Evolutionary conservation across 75 land plant species (phyloP).

Genomic region (Selaginella tamariscina): DNA sequence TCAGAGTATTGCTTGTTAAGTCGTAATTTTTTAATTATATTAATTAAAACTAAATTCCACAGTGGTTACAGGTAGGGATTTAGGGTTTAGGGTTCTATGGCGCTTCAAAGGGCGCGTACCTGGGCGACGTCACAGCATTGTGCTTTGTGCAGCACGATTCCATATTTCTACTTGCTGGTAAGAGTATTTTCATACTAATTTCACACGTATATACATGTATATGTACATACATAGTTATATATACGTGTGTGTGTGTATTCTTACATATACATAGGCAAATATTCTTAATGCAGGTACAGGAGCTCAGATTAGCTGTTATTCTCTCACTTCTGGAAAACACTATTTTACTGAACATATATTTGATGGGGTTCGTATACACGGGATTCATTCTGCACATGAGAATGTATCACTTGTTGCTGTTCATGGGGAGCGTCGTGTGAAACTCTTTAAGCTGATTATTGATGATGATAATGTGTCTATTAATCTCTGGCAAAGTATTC

Average conservation of each 20-base stretch:
- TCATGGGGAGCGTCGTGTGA: conserved; percentile 74
- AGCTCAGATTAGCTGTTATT: conserved; percentile 57
- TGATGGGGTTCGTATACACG: conserved; percentile 86
- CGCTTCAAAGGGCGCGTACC: conserved; percentile 22
- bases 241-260: neutral
- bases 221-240: neutral
- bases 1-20: no score
- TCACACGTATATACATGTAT: conserved; percentile 2
- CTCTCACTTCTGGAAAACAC: conserved; percentile 34
- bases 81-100: no score
- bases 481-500: conserved; percentile 30
- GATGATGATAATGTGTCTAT: conserved; percentile 13
- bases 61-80: no score
- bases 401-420: conserved; percentile 31
- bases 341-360: conserved; percentile 45
- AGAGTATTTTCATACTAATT: neutral
- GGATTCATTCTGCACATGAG: conserved; percentile 27
- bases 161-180: neutral
- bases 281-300: conserved; percentile 51
- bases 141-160: conserved; percentile 20
- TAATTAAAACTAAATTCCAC: no score
- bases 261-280: neutral
- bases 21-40: no score
- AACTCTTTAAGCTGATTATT: conserved; percentile 35
- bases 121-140: conserved; percentile 32